Conservation (phyloP, 1,139 yeast genomes). For the Hyphopichia wangnamkhiaoensis region DNA sequence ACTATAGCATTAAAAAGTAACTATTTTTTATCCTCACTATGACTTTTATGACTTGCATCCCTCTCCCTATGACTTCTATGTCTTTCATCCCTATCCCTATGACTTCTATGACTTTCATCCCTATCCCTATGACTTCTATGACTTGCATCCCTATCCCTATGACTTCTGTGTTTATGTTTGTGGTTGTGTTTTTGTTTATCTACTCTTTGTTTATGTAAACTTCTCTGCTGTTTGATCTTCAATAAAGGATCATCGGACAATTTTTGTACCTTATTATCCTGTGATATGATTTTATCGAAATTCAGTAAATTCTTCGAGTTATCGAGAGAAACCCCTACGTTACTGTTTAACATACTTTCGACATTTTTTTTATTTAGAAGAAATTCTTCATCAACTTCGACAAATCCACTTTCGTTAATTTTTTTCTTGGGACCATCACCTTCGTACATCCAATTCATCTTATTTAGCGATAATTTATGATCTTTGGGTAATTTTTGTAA, state of each 20-base stretch:
- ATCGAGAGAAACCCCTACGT: constrained; percentile 8
- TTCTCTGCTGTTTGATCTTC: constrained; percentile 41
- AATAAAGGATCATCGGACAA: constrained; percentile 56
- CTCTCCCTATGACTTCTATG: background rate
- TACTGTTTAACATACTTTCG: constrained; percentile 31
- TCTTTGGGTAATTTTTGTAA: constrained; percentile 30
- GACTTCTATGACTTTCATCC: constrained; percentile 6
- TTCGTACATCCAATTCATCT: constrained; percentile 87
- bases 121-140: background rate
- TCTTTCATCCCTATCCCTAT: constrained; percentile 7
- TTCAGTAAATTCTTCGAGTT: too few relatives aligned
- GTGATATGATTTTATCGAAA: background rate
- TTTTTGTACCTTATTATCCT: background rate
- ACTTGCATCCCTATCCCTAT: background rate
- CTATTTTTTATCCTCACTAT: background rate
- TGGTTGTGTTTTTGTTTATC: constrained; percentile 4
- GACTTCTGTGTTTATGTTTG: constrained; percentile 2
- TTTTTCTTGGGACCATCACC: constrained; percentile 27
- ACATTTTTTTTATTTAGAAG: constrained; percentile 36
- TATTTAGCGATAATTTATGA: constrained; percentile 48
- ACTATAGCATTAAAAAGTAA: constrained; percentile 11
- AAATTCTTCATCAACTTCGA: constrained; percentile 36
- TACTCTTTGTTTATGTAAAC: constrained; percentile 18
- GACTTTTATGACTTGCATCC: background rate
- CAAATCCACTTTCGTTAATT: constrained; percentile 30